Evolutionary conservation across 2,329 filamentous ascomycete genomes (phyloP), one percentile per base, ranked within the genome.

Genomic region (Escovopsis sp.): DNA sequence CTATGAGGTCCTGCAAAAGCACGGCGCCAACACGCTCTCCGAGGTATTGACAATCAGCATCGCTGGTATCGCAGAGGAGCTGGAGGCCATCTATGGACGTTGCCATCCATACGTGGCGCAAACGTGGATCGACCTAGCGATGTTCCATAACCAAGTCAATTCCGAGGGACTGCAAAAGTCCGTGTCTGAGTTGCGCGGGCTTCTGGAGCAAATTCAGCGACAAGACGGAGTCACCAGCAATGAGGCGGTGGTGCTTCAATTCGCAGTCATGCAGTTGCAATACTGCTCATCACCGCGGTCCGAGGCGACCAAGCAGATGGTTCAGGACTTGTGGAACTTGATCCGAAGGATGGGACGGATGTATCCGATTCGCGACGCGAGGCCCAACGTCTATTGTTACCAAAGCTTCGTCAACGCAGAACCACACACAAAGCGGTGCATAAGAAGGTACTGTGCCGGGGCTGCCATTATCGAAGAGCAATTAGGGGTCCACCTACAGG

Each of bases 1-100:
- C 23, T 67, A 67, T 48, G 63, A 67, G 33, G 60, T 67, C 6
- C 63, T 66, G 43, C 65, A 67, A 44, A 67, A 66, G 36, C 64
- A 67, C 44, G 65, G 65, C 3, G 55, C 65, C 7, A 51, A 49
- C 3, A 65, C 61, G 8, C 50, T 67, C n/a, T 67, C 65, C 5
- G 63, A 67, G 41, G 49, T 67, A 11, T 51, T 67, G 2, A 65
- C 63, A 62, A 57, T 54, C 34, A 64, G 62, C 40, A 58, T 62
- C 33, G 60, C 64, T 2, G 58, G 59, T 2, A 60, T 67, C 44
- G 62, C 64, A 2, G 64, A 67, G 40, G 65, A 67, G 47, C 49
- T 67, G 15, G 65, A 67, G 41, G 62, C 62, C 28, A 66, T 66
- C 26, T 67, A 67, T 45, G 59, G 64, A 15, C 57, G 61, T 28